Evolutionary conservation across 164 flowering plant genomes (phyloP), one percentile per base, ranked within the genome.

Genomic region (Tetracentron sinense): DNA sequence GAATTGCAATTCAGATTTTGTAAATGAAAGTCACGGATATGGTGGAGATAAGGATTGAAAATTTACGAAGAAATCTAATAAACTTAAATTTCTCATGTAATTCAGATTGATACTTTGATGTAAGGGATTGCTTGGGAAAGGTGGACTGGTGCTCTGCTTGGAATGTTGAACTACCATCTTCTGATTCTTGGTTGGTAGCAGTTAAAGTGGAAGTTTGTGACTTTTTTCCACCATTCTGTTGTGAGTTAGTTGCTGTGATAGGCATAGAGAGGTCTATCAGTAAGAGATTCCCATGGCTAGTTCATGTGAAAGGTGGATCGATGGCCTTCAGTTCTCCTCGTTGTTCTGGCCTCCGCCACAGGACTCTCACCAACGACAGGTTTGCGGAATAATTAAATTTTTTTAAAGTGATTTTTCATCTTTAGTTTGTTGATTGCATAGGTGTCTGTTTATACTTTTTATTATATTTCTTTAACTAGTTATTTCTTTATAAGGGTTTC

Each of bases 261-360:
- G 57, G 33, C 56, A 35, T 11, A 31, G 59, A 23, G 52, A 48
- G 62, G 3, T 33, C 12, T 61, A 8, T 56, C 23, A 54, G 42
- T 30, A 42, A 64, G 63, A 55, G 26, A 58, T 38, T 60, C 28
- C 35, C 19, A 88, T 85, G 92, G 87, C 91, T 67, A 50, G 63
- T 64, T 64, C 86, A 47, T 72, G 67, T 61, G 92, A 82, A 67
- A 85, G 86, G 78, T 93, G 98, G 98, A 87, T 87, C 54, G 96
- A 92, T 75, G 85, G 93, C 46, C 88, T 92, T 51, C 87, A 83
- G 51, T 85, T 63, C 79, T 86, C 98, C 20, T 92, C 96, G 21
- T 65, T 92, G 67, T 89, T 86, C 66, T 88, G 96, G 92, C 91
- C 86, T 35, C 87, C 98, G 5, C 95, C 98, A 8, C 87, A 72